Base-by-base conservation (phyloP, 176 grass and related monocot species). In the Hordeum vulgare region DNA sequence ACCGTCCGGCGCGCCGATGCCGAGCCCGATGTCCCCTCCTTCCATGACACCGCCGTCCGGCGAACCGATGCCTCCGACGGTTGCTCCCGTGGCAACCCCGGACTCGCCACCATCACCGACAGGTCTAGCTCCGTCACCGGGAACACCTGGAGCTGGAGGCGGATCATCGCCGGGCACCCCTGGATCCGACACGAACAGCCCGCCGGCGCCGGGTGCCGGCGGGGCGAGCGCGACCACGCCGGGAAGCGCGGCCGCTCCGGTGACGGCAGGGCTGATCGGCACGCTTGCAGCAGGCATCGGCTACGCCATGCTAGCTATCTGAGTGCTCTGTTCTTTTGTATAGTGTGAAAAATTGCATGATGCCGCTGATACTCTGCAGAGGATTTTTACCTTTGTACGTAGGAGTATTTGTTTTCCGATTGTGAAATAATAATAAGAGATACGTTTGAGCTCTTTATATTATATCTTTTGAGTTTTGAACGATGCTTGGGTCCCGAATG, bases 201-300 rank as follows among this genome's bases (percentile, higher is more conserved):
- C 76, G 18, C 70, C 87, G 7, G 37, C 76, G 18, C 70, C 87
- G 5, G 37, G 23, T 5, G 47, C 47, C 1, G 81, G 35, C 1
- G 68, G 86, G 3, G 37, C 31, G 2, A 61, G 57, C 68, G 13
- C 68, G 21, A 79, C 63, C 36, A 67, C 78, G 18, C 68, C 84
- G 4, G 69, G 39, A 3, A 40, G 67, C 64, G 41, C 27, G 0
- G 88, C 88, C 15, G 54, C 75, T 39, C 39, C 36, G 2, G 54
- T 26, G 15, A 36, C 54, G 53, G 39, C 71, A 5, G 79, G 86
- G 64, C 23, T 93, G 21, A 57, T 89, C 39, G 53, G 40, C 68
- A 85, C 88, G 36, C 73, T 87, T 5, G 90, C 69, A 18, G 75
- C 88, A 11, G 79, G 65, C 27, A 6, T 97, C 31, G 92, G 83